Conservation (phyloP, 345 rosid species). For the Eucalyptus virginea region DNA sequence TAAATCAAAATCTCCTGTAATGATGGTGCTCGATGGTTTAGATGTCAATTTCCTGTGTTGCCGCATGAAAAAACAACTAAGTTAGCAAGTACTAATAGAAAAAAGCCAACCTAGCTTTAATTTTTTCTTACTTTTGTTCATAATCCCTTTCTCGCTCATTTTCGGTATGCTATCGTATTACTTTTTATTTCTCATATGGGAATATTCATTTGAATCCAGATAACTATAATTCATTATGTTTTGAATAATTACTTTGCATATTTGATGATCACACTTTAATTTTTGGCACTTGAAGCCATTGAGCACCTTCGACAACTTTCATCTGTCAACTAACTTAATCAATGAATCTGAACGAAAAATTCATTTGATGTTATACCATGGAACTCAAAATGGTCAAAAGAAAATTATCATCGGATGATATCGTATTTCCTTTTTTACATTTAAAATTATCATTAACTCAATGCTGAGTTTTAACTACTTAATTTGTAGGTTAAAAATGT, state of each 20-base stretch:
- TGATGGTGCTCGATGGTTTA: neutral
- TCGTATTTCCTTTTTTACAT: neutral
- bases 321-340: neutral
- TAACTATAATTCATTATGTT: neutral
- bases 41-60: neutral
- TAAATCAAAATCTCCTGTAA: neutral
- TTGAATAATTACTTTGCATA: neutral
- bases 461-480: neutral
- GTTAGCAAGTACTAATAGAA: neutral
- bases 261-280: neutral
- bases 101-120: neutral
- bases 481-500: neutral
- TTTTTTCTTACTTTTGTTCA: neutral
- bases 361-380: neutral
- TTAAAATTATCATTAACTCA: neutral
- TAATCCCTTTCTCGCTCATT: neutral
- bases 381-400: neutral
- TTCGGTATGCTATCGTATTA: accelerated
- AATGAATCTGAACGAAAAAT: neutral
- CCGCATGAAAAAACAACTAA: neutral
- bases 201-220: accelerated
- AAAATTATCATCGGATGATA: neutral
- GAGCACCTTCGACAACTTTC: neutral
- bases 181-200: accelerated
- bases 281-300: accelerated